Base-by-base conservation (phyloP, 139 green algal species). In the Tetraselmis chui region DNA sequence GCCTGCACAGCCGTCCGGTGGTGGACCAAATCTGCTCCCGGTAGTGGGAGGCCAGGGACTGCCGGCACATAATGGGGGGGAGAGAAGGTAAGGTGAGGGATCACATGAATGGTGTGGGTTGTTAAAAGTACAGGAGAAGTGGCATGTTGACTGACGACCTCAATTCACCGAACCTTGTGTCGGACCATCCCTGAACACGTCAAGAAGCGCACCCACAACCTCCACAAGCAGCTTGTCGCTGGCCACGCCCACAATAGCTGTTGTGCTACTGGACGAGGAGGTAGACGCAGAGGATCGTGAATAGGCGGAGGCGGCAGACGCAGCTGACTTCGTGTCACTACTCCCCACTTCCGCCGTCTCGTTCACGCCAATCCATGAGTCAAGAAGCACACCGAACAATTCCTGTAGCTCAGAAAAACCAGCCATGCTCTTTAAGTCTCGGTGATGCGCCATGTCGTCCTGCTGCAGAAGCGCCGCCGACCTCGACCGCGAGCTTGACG, bases 311-410 rank as follows among this genome's bases (percentile, higher is more conserved):
- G n/a, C n/a, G n/a, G n/a, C n/a, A n/a, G n/a, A n/a, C n/a, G n/a
- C n/a, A n/a, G n/a, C n/a, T n/a, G n/a, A n/a, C n/a, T n/a, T n/a
- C n/a, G n/a, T n/a, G n/a, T n/a, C 59, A 23, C 23, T 75, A n/a
- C 23, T 23, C 59, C 23, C 59, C 23, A 23, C 59, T 22, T 77
- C 74, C 74, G 5, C 26, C 2, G 2, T 2, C 74, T 31, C 74
- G 26, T 2, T 25, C n/a, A 18, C 5, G 74, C 74, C 74, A 22
- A 29, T 77, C 26, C 74, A 29, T 25, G 74, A 29, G 18, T 28
- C 74, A 29, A 77, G 74, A 22, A 87, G 81, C 5, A 84, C 86
- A 1, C 25, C 77, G 76, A 89, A 89, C 76, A 89, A 26, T 29
- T 82, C 81, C 26, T 79, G 28, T 29, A 87, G 81, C 81, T 84